Percentiles rank a stretch among this genome's conserved stretches.
Evolutionary conservation across 495 filamentous ascomycete genomes (phyloP).

Genomic region (Bacidia rubella): DNA sequence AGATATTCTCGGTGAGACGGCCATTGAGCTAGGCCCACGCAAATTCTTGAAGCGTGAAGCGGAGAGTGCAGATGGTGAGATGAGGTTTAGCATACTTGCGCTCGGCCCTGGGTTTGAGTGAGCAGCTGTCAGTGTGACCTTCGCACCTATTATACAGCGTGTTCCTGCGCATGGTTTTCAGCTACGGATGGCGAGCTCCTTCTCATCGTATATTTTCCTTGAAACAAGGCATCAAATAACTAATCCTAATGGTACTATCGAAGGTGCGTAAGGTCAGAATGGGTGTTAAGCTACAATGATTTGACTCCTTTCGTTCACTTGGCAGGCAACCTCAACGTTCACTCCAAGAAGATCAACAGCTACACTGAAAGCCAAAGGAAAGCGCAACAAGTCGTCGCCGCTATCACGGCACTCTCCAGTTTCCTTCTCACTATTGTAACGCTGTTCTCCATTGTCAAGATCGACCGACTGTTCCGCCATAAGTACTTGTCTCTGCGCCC

Average conservation of each 20-base stretch:
- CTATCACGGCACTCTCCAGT: constrained; percentile 35
- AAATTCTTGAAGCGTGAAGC: constrained; percentile 50
- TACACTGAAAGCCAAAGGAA: constrained; percentile 6
- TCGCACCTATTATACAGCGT: no score
- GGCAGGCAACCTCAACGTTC: neutral
- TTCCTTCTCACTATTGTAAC: constrained; percentile 35
- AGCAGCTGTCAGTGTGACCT: neutral
- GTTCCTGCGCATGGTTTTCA: no score
- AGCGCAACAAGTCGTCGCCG: constrained; percentile 16
- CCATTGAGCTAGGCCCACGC: constrained; percentile 46
- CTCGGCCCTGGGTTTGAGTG: constrained; percentile 34
- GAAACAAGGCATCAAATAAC: no score
- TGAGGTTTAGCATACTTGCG: constrained; percentile 56
- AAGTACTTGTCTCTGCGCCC: constrained; percentile 45
- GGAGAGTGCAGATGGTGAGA: constrained; percentile 22
- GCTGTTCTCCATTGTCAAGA: constrained; percentile 61
- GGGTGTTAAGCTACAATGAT: neutral
- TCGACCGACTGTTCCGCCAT: constrained; percentile 61
- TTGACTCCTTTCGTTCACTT: neutral
- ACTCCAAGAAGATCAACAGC: neutral
- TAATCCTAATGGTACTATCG: neutral
- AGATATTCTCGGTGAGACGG: constrained; percentile 55
- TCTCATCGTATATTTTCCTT: no score
- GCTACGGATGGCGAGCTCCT: no score
- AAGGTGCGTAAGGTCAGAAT: neutral